Base-by-base conservation (phyloP, 371 early-diverging fungal species). In the Conidiobolus incongruus region DNA sequence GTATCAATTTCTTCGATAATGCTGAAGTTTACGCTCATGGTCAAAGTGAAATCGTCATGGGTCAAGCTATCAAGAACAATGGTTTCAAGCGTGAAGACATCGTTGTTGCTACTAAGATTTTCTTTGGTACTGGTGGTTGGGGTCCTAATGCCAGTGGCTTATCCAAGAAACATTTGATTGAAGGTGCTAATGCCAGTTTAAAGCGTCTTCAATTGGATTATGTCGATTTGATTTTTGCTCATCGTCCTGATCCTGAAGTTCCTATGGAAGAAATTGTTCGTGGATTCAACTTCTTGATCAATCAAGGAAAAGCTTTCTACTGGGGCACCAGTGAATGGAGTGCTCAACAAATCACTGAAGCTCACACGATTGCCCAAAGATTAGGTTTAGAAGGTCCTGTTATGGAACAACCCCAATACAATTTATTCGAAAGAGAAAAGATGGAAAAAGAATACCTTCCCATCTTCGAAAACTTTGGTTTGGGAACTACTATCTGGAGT, bases 261-360 rank as follows among this genome's bases (percentile, higher is more conserved):
- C n/a, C n/a, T n/a, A n/a, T n/a, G n/a, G n/a, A n/a, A n/a, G n/a
- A n/a, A n/a, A n/a, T n/a, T n/a, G n/a, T n/a, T n/a, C n/a, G n/a
- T n/a, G n/a, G n/a, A n/a, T n/a, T n/a, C n/a, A n/a, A n/a, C n/a
- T n/a, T n/a, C n/a, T n/a, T n/a, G n/a, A n/a, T n/a, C n/a, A n/a
- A n/a, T n/a, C n/a, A n/a, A n/a, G n/a, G n/a, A n/a, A n/a, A n/a
- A n/a, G n/a, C n/a, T 81, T 72, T 53, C 34, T 84, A 84, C 58
- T 83, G 84, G 84, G 52, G 52, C 0, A 81, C 82, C 1, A 71
- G 72, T 26, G 88, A 87, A 61, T 87, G 88, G 88, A 69, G 72
- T 20, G 70, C 79, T 0, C 72, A 77, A 53, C 69, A 81, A 52
- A 68, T 86, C 46, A 62, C 67, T n/a, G 82, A 87, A 47, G 88